phyloP scores from a whole-genome alignment of 2,329 filamentous ascomycete species.

The Venturia pyrina region DNA sequence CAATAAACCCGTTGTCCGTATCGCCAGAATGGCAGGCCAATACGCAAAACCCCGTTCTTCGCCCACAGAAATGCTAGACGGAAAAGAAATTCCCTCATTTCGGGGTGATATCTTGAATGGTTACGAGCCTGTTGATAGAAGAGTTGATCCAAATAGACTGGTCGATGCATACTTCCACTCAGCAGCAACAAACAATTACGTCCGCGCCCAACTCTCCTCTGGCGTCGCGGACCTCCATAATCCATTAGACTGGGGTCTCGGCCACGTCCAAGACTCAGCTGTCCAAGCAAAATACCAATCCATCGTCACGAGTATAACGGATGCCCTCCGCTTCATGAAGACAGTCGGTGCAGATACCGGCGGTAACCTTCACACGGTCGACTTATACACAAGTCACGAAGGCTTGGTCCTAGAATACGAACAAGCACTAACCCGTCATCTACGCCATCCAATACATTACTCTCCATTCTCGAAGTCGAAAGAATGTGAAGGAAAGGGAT shows the following conservation, averaged over 20 bases:
- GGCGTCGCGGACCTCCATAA: conserved; percentile 91
- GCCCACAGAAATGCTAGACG: conserved; percentile 68
- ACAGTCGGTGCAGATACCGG: conserved; percentile 81
- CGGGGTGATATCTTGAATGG: conserved; percentile 94
- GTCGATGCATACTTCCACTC: conserved; percentile 94
- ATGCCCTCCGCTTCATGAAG: conserved; percentile 87
- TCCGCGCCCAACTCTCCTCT: conserved; percentile 70
- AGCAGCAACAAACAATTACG: conserved; percentile 86
- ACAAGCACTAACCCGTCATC: conserved; percentile 67
- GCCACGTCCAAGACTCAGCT: conserved; percentile 74
- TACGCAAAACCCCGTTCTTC: conserved; percentile 93
- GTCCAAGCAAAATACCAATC: conserved; percentile 78
- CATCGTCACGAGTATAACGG: conserved; percentile 78
- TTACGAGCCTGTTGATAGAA: conserved; percentile 63
- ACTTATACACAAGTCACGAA: conserved; percentile 93
- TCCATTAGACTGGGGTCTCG: conserved; percentile 88
- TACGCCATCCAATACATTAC: conserved; percentile 52
- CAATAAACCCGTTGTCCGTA: conserved; percentile 76
- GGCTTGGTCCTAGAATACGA: conserved; percentile 92
- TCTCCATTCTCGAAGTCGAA: conserved; percentile 14
- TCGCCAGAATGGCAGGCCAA: conserved; percentile 93
- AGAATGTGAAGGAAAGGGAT: conserved; percentile 45
- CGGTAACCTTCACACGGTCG: conserved; percentile 78
- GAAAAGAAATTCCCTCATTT: conserved; percentile 77
- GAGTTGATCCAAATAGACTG: conserved; percentile 72